Conservation (phyloP, 225 moss, liverwort and hornwort species). For the Rhytidiadelphus loreus region DNA sequence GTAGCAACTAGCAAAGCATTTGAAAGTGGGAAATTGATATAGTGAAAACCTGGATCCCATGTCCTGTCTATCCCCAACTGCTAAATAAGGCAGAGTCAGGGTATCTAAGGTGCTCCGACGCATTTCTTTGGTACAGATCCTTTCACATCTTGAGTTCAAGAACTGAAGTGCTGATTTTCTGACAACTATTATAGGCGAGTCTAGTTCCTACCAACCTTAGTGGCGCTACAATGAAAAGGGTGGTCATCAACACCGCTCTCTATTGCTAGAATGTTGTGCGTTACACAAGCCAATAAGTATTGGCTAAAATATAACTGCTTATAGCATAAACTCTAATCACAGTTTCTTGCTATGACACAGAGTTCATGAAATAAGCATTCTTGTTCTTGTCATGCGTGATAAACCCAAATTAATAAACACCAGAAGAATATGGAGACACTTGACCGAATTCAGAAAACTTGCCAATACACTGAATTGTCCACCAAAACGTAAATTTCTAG, state of each 20-base stretch:
- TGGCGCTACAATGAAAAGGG: neutral
- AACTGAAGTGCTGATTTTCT: neutral
- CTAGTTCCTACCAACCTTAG: neutral
- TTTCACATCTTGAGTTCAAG: neutral
- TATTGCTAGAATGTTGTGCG: neutral
- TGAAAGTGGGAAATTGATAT: neutral
- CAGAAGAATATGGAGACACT: neutral
- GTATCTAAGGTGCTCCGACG: neutral
- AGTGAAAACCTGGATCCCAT: neutral
- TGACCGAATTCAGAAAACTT: neutral
- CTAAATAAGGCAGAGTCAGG: neutral
- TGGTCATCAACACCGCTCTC: neutral
- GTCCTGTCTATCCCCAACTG: neutral
- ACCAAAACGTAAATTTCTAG: neutral
- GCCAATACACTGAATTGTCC: neutral
- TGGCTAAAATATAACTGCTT: neutral
- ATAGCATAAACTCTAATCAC: neutral
- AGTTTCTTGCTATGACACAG: neutral
- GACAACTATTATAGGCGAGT: neutral
- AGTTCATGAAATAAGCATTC: neutral
- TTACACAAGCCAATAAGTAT: neutral
- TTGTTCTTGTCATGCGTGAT: neutral
- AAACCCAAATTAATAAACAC: neutral
- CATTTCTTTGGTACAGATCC: neutral
- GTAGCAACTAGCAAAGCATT: neutral